Percentiles rank a stretch among this genome's conserved stretches.
These are phyloP conservation scores for Diaporthe ampelina DNA, from an alignment of 2,329 filamentous ascomycete species.

Conservation along the genomic window DNA sequence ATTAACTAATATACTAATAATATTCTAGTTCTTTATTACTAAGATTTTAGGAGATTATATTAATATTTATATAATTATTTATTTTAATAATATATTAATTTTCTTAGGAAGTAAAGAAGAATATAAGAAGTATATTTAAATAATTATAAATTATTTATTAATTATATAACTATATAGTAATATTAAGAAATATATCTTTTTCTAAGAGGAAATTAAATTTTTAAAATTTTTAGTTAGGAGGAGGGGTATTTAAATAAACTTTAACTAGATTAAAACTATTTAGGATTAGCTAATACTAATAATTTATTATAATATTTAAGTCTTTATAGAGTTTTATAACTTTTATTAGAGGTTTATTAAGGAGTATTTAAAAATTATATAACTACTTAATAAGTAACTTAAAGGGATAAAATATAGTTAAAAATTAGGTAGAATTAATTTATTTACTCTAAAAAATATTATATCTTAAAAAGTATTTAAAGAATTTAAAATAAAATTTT, in stretches of 20 bases:
- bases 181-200: too few species aligned
- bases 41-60: neutral
- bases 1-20: neutral
- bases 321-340: neutral
- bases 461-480: neutral
- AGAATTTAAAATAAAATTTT: too few species aligned
- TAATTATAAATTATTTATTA: neutral
- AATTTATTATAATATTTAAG: neutral
- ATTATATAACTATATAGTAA: neutral
- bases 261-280: neutral
- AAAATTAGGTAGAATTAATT: neutral
- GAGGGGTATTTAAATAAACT: neutral
- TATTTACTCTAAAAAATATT: neutral
- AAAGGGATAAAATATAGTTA: neutral
- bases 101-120: neutral
- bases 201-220: neutral
- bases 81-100: slow-evolving; percentile 5
- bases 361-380: neutral
- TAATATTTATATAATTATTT: neutral
- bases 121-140: neutral
- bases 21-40: neutral
- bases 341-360: neutral
- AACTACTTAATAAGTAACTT: neutral
- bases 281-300: neutral
- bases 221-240: neutral